Evolutionary conservation across 2,329 filamentous ascomycete species (phyloP), one percentile per base, ranked within the genome.

Genomic region (Pseudohalonectria lignicola): DNA sequence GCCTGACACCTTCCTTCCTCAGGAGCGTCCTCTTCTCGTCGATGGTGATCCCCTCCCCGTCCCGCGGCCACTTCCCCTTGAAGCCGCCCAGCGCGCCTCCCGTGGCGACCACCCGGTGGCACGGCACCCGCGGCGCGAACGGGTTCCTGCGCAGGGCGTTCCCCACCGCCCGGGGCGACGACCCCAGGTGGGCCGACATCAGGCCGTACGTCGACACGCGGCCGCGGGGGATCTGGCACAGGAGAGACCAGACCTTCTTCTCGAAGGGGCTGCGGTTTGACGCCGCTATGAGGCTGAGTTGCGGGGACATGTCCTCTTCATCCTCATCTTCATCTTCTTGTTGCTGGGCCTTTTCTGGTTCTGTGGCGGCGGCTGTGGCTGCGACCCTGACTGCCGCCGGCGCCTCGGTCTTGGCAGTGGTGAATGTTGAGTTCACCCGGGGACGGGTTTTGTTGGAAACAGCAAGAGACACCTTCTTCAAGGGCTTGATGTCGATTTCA

Each of bases 91-190:
- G 57, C n/a, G 68, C 66, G 11, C 83, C 79, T 37, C 79, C 79
- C 30, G 76, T 79, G 5, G 83, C 82, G 34, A 93, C 73, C 17
- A 90, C 81, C 9, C 86, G 72, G 57, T 93, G 86, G 44, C 86
- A 93, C 1, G 86, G 86, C 4, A 90, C 81, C 25, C 75, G 70
- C 0, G 86, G 86, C 12, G 86, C 86, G 50, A 90, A 93, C 0
- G 86, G 86, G 53, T 94, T 94, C 9, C 71, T 65, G 15, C 82
- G 72, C 52, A 93, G 66, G 2, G 84, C 84, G 42, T 83, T 86
- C 13, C 85, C 85, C 5, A 92, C 75, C 0, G 85, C 85, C 31
- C 85, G 69, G 2, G 85, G 81, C 4, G 81, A 85, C 17, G 82
- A 86, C 10, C 64, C 57, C 13, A 90, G 68, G 41, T 81, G 71